phyloP scores from a whole-genome alignment of 2,329 filamentous ascomycete species.

The Cadophora luteo-olivacea region DNA sequence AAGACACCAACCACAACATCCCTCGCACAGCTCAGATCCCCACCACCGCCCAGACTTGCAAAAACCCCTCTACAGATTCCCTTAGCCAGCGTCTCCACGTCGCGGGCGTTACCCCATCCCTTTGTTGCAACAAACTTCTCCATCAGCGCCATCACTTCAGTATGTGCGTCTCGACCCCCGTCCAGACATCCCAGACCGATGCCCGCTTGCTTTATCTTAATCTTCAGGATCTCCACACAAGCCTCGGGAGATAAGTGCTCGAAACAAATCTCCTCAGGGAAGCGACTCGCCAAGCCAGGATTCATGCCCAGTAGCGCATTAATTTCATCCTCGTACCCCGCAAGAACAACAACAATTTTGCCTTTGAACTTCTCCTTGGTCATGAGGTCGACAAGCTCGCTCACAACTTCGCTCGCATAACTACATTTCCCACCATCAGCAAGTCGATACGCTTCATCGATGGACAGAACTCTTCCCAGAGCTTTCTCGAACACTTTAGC shows the following conservation, averaged over 20 bases:
- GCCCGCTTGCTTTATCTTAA: conserved; percentile 17
- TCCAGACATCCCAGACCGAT: conserved; percentile 1
- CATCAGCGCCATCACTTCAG: neutral
- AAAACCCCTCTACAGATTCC: conserved; percentile 23
- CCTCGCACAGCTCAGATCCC: conserved; percentile 21
- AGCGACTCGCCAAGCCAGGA: conserved; percentile 58
- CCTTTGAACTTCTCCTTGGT: conserved; percentile 52
- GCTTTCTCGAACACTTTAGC: conserved; percentile 57
- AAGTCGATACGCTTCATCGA: conserved; percentile 63
- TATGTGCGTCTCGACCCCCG: neutral
- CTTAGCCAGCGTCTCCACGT: conserved; percentile 53
- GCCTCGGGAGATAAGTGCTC: conserved; percentile 13
- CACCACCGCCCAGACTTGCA: conserved; percentile 1
- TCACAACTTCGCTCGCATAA: conserved; percentile 68
- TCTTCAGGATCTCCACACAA: conserved; percentile 30
- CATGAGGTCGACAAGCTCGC: conserved; percentile 67
- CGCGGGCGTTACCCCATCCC: conserved; percentile 58
- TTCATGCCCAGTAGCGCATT: conserved; percentile 57
- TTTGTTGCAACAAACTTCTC: neutral
- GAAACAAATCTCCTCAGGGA: conserved; percentile 51
- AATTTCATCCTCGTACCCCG: conserved; percentile 61
- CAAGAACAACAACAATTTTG: conserved; percentile 60
- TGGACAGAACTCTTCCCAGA: conserved; percentile 60
- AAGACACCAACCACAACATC: conserved; percentile 15
- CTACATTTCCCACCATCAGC: conserved; percentile 41